Evolutionary conservation across 169 alveolate species (phyloP).

Genomic region (Plasmodium knowlesi): DNA sequence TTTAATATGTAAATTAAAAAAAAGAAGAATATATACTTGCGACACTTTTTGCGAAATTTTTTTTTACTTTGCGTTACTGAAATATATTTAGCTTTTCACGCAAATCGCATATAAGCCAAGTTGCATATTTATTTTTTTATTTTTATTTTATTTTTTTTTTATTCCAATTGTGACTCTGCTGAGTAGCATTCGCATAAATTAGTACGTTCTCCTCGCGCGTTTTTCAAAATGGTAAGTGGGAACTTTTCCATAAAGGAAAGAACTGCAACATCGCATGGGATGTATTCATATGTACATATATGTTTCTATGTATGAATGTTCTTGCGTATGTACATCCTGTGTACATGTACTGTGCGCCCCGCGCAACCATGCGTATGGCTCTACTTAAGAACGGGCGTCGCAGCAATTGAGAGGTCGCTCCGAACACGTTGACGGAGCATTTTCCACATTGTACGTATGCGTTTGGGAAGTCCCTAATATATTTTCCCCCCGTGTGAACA

Average conservation of each 20-base stretch:
- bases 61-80: not conserved
- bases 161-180: not conserved
- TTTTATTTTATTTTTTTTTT: too few species aligned
- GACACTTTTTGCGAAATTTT: not conserved
- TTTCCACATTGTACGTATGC: not conserved
- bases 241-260: not conserved
- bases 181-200: not conserved
- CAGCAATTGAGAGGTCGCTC: not conserved
- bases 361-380: not conserved
- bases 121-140: not conserved
- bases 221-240: not conserved
- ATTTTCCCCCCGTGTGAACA: not conserved
- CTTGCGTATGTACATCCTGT: not conserved
- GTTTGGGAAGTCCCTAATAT: not conserved
- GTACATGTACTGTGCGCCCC: not conserved
- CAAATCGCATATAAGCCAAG: not conserved
- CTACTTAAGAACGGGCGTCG: not conserved
- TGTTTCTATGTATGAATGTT: not conserved
- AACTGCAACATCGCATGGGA: not conserved
- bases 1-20: not conserved
- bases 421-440: not conserved
- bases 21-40: not conserved
- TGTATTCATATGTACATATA: not conserved
- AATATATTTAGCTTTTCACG: not conserved
- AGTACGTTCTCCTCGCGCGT: not conserved